A percentile compares a stretch with the other conserved stretches of the same genome.
These are phyloP conservation scores for Candida coquimbonensis DNA, from an alignment of 805 yeast species.

Conservation along the genomic window DNA sequence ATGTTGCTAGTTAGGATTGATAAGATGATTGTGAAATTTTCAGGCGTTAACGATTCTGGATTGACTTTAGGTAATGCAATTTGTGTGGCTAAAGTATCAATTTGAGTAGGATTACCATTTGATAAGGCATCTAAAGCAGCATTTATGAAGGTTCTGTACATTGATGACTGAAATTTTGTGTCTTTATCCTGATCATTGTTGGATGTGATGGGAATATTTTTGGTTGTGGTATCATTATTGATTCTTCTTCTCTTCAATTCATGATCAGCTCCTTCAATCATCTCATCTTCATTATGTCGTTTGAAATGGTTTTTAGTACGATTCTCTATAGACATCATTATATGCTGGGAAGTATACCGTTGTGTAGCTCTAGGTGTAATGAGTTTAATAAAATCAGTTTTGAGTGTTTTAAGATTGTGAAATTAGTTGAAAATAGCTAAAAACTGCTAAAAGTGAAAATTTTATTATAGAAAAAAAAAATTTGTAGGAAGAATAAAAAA, in stretches of 20 bases:
- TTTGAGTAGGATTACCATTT: slow-evolving; percentile 43
- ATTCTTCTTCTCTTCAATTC: slow-evolving; percentile 1
- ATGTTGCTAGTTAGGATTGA: slow-evolving; percentile 56
- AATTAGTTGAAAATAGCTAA: background rate
- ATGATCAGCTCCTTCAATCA: slow-evolving; percentile 6
- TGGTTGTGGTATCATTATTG: background rate
- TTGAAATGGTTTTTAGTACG: slow-evolving; percentile 21
- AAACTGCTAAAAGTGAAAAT: background rate
- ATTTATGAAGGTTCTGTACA: slow-evolving; percentile 42
- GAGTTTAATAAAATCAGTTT: background rate
- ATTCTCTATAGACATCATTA: slow-evolving; percentile 24
- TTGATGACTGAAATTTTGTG: slow-evolving; percentile 24
- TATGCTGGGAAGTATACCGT: background rate
- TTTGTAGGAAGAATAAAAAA: background rate
- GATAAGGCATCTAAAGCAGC: slow-evolving; percentile 69
- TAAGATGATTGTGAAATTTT: slow-evolving; percentile 50
- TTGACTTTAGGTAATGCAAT: slow-evolving; percentile 45
- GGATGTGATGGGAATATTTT: background rate
- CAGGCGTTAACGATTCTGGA: slow-evolving; percentile 45
- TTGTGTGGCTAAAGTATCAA: slow-evolving; percentile 55
- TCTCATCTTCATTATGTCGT: slow-evolving; percentile 20
- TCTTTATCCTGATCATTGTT: background rate
- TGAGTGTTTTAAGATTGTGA: background rate
- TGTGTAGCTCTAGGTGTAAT: background rate
- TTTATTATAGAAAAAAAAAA: background rate